These are phyloP conservation scores for Musa acuminata DNA, from an alignment of 176 grass and related monocot species.

Conservation along the genomic window DNA sequence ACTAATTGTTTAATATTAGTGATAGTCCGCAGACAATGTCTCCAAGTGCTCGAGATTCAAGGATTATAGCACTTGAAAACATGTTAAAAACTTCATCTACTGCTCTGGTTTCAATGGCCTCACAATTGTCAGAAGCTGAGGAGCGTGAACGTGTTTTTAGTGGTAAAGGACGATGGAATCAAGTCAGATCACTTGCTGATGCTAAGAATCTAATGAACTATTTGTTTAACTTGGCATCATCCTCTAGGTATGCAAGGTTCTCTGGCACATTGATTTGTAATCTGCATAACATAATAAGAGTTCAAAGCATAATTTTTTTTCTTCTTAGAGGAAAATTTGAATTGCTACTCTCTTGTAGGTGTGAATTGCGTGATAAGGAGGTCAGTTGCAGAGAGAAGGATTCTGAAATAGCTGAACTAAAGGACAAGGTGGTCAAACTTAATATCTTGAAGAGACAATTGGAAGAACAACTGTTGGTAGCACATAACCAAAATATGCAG, in stretches of 20 bases:
- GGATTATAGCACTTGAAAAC: conserved; percentile 90
- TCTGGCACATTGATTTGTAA: not conserved
- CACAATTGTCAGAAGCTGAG: conserved; percentile 85
- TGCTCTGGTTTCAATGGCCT: conserved; percentile 71
- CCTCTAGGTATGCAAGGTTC: conserved; percentile 41
- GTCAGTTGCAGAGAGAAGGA: conserved; percentile 57
- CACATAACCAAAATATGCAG: conserved; percentile 52
- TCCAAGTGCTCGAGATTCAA: conserved; percentile 82
- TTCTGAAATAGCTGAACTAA: conserved; percentile 47
- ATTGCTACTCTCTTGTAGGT: conserved; percentile 35
- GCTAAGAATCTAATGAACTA: conserved; percentile 76
- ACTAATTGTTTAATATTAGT: conserved; percentile 20
- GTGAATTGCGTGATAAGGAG: conserved; percentile 59
- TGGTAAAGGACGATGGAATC: conserved; percentile 78
- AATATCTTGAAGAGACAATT: conserved; percentile 49
- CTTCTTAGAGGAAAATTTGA: not conserved
- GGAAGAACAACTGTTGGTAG: conserved; percentile 51
- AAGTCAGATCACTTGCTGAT: conserved; percentile 69
- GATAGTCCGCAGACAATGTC: conserved; percentile 83
- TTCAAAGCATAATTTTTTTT: too few species aligned
- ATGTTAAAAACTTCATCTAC: conserved; percentile 82
- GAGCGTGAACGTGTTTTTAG: conserved; percentile 62
- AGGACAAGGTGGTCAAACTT: conserved; percentile 75
- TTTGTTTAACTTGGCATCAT: conserved; percentile 69
- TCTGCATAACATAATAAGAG: not conserved